Conservation (phyloP, 805 yeast genomes). For the Lipomyces yamadae region DNA sequence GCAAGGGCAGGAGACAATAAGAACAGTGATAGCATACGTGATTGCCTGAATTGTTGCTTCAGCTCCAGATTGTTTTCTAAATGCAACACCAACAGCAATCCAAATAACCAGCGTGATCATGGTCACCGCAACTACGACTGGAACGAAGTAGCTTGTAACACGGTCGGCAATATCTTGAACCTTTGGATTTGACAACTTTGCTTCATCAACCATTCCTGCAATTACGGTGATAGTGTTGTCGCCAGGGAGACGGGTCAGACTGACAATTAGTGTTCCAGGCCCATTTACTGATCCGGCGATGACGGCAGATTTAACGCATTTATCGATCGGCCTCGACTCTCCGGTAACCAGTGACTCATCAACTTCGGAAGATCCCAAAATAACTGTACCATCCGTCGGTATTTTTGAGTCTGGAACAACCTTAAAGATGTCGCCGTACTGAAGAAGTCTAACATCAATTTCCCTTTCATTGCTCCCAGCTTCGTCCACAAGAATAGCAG, state of each 20-base stretch:
- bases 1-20: slow-evolving; percentile 37
- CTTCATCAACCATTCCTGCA: slow-evolving; percentile 51
- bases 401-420: slow-evolving; percentile 13
- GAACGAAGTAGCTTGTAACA: slow-evolving; percentile 72
- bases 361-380: slow-evolving; percentile 74
- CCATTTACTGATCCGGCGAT: slow-evolving; percentile 61
- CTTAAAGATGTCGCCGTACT: slow-evolving; percentile 20
- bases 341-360: slow-evolving; percentile 93
- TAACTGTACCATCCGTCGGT: slow-evolving; percentile 63
- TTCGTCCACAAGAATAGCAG: slow-evolving; percentile 8
- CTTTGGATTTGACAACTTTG: slow-evolving; percentile 73
- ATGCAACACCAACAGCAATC: slow-evolving; percentile 74
- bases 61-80: slow-evolving; percentile 32
- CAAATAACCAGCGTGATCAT: slow-evolving; percentile 61
- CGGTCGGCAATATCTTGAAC: slow-evolving; percentile 69
- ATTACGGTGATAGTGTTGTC: slow-evolving; percentile 43
- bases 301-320: slow-evolving; percentile 24
- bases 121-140: slow-evolving; percentile 63
- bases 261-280: slow-evolving; percentile 53
- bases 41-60: slow-evolving; percentile 20
- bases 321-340: slow-evolving; percentile 66
- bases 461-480: background rate
- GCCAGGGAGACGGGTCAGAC: slow-evolving; percentile 47
- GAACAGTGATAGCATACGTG: slow-evolving; percentile 28
- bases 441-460: slow-evolving; percentile 18